Base-by-base conservation (phyloP, 306 rosid species). In the Prunus mongolica region DNA sequence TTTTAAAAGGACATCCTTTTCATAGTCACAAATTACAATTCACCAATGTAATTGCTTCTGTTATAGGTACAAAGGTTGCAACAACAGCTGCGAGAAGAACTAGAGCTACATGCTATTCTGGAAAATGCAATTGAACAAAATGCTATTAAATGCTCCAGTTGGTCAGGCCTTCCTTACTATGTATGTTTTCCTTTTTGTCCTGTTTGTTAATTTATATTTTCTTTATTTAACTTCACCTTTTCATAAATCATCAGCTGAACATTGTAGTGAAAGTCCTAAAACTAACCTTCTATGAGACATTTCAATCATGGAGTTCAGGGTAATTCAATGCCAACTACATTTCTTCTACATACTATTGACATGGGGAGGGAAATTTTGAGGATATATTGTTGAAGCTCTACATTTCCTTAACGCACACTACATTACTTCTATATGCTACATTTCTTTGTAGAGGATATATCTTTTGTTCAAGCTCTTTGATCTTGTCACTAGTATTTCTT, bases 31-130 rank as follows among this genome's bases (percentile, higher is more conserved):
- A 24, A 60, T 25, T 76, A 38, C 25, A 47, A 19, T 79, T 69
- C 71, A 86, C 55, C 52, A 44, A 82, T 82, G 72, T 46, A 63
- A 74, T 69, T 81, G 61, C 55, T 24, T 11, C 75, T 61, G 5
- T 10, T 28, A 30, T 69, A 90, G 96, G 91, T 90, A 64, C 86
- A 81, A 75, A 83, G 74, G 74, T 81, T 90, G 46, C 84, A 83
- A 71, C 81, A 78, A 58, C 77, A 86, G 75, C 78, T 90, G 78
- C 86, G 50, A 20, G 81, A 90, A 83, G 96, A 90, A 84, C 57
- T 84, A 56, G 91, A 88, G 51, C 84, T 90, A 76, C 91, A 86
- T 66, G 74, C 80, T 57, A 80, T 84, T 41, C 81, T 90, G 67
- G 86, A 86, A 76, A 83, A 79, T 85, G 88, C 85, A 60, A 71